Evolutionary conservation across 352 stramenopile species (phyloP), one percentile per base, ranked within the genome.

Genomic region (Pythium brassicae): DNA sequence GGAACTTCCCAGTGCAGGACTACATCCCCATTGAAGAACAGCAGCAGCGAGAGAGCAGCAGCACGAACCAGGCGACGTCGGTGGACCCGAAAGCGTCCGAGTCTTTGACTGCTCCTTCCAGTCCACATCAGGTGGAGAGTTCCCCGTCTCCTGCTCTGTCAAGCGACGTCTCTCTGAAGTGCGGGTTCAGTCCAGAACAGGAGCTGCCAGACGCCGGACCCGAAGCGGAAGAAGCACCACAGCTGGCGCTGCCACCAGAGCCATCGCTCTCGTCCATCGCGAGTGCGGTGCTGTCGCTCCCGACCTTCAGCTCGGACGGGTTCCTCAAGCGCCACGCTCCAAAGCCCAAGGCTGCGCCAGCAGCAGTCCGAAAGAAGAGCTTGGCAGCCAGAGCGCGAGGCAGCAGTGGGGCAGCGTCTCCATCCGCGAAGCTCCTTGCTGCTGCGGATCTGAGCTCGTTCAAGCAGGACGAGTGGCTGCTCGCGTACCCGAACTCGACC

Each of bases 1-100:
- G 75, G 11, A 70, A 72, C 10, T 92, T 88, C 26, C 82, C 82
- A 0, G 65, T 90, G 2, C 82, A 92, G 44, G 76, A 87, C 15
- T 92, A 86, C 49, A 90, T 92, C 35, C 71, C 74, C 32, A 44
- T 77, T 1, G 35, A 58, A 2, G 46, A 35, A 4, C 11, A 53
- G 4, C 7, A 48, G 11, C 9, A 49, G 4, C 2, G 23, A 5
- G 4, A 8, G n/a, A n/a, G 15, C 22, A 49, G 19, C 8, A 58
- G 11, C 17, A 37, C 2, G 11, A 34, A 2, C 27, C 19, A 29
- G 15, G 42, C 20, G 6, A 14, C n/a, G 20, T 10, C 42, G 6
- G n/a, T 47, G 10, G 42, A 27, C n/a, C 9, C 42, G 22, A 17
- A 47, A 19, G 42, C 11, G 5, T 14, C 32, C 32, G 32, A 7